Percentiles rank a stretch among this genome's conserved stretches.
Evolutionary conservation across 2,329 filamentous ascomycete species (phyloP).

Genomic region (Clathrospora elynae): DNA sequence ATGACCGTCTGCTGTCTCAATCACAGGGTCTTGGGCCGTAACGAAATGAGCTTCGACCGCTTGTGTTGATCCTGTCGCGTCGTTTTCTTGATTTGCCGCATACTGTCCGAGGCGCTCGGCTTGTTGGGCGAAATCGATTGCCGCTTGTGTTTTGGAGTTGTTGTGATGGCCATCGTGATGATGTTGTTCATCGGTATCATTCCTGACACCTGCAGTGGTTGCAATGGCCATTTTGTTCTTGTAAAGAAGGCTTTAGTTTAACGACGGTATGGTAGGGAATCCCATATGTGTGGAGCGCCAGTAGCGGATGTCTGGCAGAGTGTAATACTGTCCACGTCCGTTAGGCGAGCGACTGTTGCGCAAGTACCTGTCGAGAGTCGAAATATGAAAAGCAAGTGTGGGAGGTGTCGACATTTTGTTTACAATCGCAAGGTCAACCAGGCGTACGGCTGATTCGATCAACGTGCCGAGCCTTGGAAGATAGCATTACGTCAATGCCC

Average conservation of each 20-base stretch:
- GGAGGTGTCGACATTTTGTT: slow-evolving; percentile 4
- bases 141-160: slow-evolving; percentile 46
- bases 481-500: slow-evolving; percentile 17
- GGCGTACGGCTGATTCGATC: slow-evolving; percentile 13
- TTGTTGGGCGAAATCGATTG: slow-evolving; percentile 65
- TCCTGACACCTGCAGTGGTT: slow-evolving; percentile 23
- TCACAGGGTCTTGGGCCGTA: slow-evolving; percentile 73
- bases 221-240: slow-evolving; percentile 31
- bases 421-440: slow-evolving; percentile 4
- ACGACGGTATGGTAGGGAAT: slow-evolving; percentile 28
- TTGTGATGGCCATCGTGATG: slow-evolving; percentile 27
- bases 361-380: too few species aligned
- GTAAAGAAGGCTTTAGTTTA: slow-evolving; percentile 16
- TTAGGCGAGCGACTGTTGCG: too few species aligned
- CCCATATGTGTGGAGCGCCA: slow-evolving; percentile 22
- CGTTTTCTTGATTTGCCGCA: slow-evolving; percentile 48
- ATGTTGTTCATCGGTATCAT: slow-evolving; percentile 18
- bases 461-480: slow-evolving; percentile 10
- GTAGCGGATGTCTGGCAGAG: too few species aligned
- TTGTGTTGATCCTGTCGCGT: slow-evolving; percentile 54
- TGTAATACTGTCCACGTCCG: too few species aligned
- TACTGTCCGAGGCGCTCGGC: slow-evolving; percentile 56
- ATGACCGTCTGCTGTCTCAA: slow-evolving; percentile 69
- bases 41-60: slow-evolving; percentile 66
- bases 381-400: not conserved